Evolutionary conservation across 2,329 filamentous ascomycete genomes (phyloP).

Genomic region (Aspergillus awamori): DNA sequence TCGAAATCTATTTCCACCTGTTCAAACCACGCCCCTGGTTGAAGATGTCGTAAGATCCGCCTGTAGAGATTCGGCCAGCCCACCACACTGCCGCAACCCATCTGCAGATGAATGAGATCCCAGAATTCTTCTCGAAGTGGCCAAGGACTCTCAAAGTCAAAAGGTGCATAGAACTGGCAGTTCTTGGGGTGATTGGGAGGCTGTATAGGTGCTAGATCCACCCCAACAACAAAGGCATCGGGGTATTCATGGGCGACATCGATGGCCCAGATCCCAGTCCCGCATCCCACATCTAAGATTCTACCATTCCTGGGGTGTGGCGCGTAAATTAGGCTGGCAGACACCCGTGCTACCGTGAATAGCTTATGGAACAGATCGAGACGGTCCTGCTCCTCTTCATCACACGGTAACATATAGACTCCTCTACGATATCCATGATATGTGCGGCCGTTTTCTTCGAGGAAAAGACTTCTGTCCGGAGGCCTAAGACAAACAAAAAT

Average conservation of each 20-base stretch:
- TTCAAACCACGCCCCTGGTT: conserved; percentile 77
- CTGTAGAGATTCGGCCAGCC: conserved; percentile 76
- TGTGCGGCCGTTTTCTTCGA: conserved; percentile 68
- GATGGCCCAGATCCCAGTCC: conserved; percentile 89
- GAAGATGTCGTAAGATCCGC: conserved; percentile 72
- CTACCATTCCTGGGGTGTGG: conserved; percentile 48
- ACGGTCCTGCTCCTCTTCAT: conserved; percentile 75
- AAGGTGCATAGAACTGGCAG: conserved; percentile 65
- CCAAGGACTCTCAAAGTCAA: conserved; percentile 81
- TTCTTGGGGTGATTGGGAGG: conserved; percentile 71
- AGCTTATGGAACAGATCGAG: conserved; percentile 82
- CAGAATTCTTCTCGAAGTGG: conserved; percentile 66
- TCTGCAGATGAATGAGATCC: conserved; percentile 81
- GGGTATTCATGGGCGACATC: conserved; percentile 74
- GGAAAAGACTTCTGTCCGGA: conserved; percentile 42
- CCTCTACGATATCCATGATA: conserved; percentile 70
- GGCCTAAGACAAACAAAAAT: conserved; percentile 29
- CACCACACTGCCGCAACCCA: conserved; percentile 75
- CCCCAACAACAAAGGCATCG: conserved; percentile 61
- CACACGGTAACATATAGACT: conserved; percentile 76
- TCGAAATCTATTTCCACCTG: conserved; percentile 87
- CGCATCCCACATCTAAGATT: conserved; percentile 73
- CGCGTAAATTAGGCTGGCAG: conserved; percentile 47
- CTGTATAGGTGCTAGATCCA: conserved; percentile 66
- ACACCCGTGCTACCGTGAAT: conserved; percentile 65